Evolutionary conservation across 495 filamentous ascomycete genomes (phyloP), one percentile per base, ranked within the genome.

Genomic region (Penicillium verhagenii): DNA sequence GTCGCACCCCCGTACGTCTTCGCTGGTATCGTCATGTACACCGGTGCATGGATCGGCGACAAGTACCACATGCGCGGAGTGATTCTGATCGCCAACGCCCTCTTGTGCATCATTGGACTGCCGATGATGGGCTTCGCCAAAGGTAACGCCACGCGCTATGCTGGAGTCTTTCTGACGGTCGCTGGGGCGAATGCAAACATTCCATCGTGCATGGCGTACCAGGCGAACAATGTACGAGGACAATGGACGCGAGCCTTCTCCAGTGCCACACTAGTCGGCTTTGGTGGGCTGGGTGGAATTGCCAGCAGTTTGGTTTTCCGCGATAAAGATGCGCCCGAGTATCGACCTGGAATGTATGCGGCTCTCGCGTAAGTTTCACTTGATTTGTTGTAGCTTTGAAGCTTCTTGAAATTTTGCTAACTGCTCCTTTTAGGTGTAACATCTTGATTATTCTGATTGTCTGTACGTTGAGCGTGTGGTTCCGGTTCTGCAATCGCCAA

Each of bases 201-300:
- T 31, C 85, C 74, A n/a, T 52, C 70, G 3, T 68, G 70, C 6
- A 69, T 88, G 76, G 77, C 83, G 0, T 86, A 85, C 61, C 84
- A 88, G 62, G 79, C 82, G 7, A 86, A 86, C 64, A 87, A 87
- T 54, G 76, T 86, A 59, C 81, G 81, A 25, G 84, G 84, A 1
- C 84, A 87, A 58, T 86, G 83, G 84, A 86, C 82, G 43, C 77
- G 84, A 11, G 85, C 84, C 0, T 76, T 88, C 23, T 74, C 70
- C 44, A 82, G 79, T 28, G 82, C 84, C 0, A 80, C 77, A 0
- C 72, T 84, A 14, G 80, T 76, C 1, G 78, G 76, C 6, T 67
- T 77, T 31, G 83, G 82, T 10, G 81, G 78, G 18, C 71, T 86
- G 46, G 85, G 85, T 19, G 84, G 84, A 14, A 86, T 88, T 57